Evolutionary conservation across 31 red algal genomes (phyloP).

Genomic region (Odonthalia washingtoniensis): DNA sequence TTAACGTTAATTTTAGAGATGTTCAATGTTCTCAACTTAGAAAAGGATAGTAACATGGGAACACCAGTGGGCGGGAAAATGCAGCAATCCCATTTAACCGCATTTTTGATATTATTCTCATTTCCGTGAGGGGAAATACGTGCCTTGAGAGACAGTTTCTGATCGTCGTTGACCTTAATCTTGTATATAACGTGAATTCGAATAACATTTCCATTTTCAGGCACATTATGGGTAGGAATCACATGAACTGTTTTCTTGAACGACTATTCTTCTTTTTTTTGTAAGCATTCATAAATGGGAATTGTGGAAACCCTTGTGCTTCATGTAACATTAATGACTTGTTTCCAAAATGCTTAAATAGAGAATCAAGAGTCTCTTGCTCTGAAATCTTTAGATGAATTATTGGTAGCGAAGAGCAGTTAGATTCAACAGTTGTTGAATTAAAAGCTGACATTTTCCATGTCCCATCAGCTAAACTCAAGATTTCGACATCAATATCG

Average conservation of each 20-base stretch:
- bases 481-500: background rate
- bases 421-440: background rate
- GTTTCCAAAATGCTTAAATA: background rate
- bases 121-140: no score
- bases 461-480: background rate
- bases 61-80: constrained; percentile 7
- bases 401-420: background rate
- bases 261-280: background rate
- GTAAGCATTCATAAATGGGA: background rate
- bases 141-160: no score
- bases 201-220: background rate
- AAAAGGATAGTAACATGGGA: constrained; percentile 21
- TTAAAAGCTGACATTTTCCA: no score
- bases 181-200: background rate
- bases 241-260: background rate
- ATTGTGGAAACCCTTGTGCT: background rate
- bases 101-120: no score
- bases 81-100: background rate
- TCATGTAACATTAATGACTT: constrained; percentile 5
- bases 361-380: background rate
- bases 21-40: background rate
- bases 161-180: no score
- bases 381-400: background rate
- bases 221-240: background rate
- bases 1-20: constrained; percentile 12